Conservation (phyloP, 1,284 basidiomycete species). For the Trichosporon sp. region DNA sequence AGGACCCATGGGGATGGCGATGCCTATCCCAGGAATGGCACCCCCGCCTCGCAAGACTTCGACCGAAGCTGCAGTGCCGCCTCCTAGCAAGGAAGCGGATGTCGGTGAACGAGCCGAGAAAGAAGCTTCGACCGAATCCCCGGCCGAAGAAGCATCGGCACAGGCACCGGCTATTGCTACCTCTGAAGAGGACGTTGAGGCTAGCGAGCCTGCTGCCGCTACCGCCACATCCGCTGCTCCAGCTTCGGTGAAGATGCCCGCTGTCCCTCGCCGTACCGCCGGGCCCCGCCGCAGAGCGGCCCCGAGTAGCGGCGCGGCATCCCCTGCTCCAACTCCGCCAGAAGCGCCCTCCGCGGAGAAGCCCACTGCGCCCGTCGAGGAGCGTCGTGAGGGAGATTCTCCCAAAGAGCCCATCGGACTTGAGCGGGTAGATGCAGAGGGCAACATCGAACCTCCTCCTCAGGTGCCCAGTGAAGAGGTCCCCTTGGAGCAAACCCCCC, state of each 20-base stretch:
- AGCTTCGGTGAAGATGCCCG: conserved; percentile 38
- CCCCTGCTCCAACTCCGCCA: not conserved
- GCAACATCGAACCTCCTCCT: conserved; percentile 35
- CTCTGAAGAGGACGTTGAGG: not conserved
- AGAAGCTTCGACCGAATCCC: not conserved
- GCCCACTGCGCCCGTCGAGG: not conserved
- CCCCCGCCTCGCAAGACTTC: not conserved
- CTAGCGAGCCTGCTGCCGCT: not conserved
- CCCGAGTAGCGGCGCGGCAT: conserved; percentile 10
- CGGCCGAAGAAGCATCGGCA: conserved; percentile 5
- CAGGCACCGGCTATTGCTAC: not conserved
- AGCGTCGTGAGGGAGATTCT: not conserved
- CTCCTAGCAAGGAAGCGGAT: not conserved
- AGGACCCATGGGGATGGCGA: conserved; percentile 47
- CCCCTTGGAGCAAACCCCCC: conserved; percentile 4
- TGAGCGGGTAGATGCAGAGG: conserved; percentile 22
- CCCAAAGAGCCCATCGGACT: conserved; percentile 1
- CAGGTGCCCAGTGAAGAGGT: conserved; percentile 29
- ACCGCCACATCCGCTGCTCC: conserved; percentile 12
- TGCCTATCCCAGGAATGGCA: conserved; percentile 25
- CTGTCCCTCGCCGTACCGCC: conserved; percentile 41
- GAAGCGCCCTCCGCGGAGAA: not conserved
- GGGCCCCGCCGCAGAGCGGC: conserved; percentile 32
- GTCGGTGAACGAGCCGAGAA: not conserved
- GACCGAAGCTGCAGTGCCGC: not conserved